These are phyloP conservation scores for Henningerozyma blattae DNA, from an alignment of 805 yeast species.

Conservation along the genomic window DNA sequence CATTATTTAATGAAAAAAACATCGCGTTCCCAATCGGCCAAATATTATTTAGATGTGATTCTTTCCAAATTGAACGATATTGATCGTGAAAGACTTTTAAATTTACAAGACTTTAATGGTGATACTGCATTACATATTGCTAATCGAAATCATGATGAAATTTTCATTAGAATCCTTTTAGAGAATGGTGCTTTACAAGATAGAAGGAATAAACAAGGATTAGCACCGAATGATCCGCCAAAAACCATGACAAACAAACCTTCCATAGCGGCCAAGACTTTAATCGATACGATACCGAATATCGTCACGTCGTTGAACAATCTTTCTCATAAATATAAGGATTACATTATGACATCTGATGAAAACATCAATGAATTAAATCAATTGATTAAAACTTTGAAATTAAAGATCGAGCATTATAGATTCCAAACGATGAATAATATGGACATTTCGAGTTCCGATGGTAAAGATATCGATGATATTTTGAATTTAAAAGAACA, in stretches of 20 bases:
- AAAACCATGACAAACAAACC: neutral
- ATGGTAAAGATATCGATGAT: constrained; percentile 59
- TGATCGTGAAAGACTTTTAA: constrained; percentile 43
- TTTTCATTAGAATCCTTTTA: constrained; percentile 15
- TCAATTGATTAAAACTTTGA: constrained; percentile 13
- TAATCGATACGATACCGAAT: constrained; percentile 18
- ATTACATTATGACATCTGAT: constrained; percentile 34
- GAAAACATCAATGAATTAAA: constrained; percentile 26
- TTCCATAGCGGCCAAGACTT: constrained; percentile 22
- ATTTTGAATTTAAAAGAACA: constrained; percentile 7
- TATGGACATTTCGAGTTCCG: constrained; percentile 43
- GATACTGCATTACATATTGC: constrained; percentile 83
- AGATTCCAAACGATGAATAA: constrained; percentile 21
- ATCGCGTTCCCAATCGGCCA: constrained; percentile 64
- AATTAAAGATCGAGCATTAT: constrained; percentile 10
- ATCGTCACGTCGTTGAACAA: constrained; percentile 22
- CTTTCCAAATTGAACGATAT: constrained; percentile 59
- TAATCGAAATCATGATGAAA: constrained; percentile 59
- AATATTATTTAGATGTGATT: constrained; percentile 68
- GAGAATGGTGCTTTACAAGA: constrained; percentile 26
- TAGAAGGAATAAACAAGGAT: constrained; percentile 33
- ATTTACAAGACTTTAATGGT: constrained; percentile 66
- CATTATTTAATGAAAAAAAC: constrained; percentile 72
- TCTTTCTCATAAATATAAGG: constrained; percentile 42
- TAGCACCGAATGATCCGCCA: constrained; percentile 18